Evolutionary conservation across 495 filamentous ascomycete genomes (phyloP).

Genomic region (Monascus purpureus): DNA sequence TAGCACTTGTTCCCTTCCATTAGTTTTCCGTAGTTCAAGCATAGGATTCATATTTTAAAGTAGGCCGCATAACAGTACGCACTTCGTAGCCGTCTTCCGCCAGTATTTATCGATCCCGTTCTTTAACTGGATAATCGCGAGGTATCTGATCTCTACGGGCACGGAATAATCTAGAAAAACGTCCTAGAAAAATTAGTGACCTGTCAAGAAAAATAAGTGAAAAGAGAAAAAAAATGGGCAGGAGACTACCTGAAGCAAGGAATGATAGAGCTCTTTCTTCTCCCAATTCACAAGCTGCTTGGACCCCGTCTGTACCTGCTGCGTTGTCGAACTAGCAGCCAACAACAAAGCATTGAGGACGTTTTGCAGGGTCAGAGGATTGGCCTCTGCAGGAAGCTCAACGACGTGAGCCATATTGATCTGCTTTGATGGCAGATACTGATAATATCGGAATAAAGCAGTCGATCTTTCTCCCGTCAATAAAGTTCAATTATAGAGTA

Average conservation of each 20-base stretch:
- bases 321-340: slow-evolving; percentile 59
- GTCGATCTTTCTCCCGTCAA: background rate
- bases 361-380: slow-evolving; percentile 48
- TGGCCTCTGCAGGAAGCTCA: slow-evolving; percentile 46
- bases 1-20: slow-evolving; percentile 32
- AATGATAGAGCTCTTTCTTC: slow-evolving; percentile 55
- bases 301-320: slow-evolving; percentile 62
- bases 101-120: slow-evolving; percentile 93
- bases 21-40: slow-evolving; percentile 7
- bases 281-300: slow-evolving; percentile 85
- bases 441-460: background rate
- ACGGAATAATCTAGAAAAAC: slow-evolving; percentile 65
- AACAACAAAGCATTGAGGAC: slow-evolving; percentile 57
- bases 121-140: slow-evolving; percentile 88
- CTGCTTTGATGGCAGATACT: slow-evolving; percentile 2
- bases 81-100: slow-evolving; percentile 59
- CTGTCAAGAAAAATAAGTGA: background rate
- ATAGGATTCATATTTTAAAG: slow-evolving; percentile 1
- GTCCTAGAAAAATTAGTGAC: slow-evolving; percentile 30
- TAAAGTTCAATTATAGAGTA: too few relatives aligned
- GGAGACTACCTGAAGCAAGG: slow-evolving; percentile 52
- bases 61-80: too few relatives aligned
- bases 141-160: slow-evolving; percentile 62
- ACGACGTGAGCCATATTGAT: slow-evolving; percentile 28
- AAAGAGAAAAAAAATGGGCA: slow-evolving; percentile 2